Percentiles rank a stretch among this genome's conserved stretches.
These are phyloP conservation scores for Psilocybe sp. DNA, from an alignment of 768 basidiomycete genomes.

Conservation along the genomic window DNA sequence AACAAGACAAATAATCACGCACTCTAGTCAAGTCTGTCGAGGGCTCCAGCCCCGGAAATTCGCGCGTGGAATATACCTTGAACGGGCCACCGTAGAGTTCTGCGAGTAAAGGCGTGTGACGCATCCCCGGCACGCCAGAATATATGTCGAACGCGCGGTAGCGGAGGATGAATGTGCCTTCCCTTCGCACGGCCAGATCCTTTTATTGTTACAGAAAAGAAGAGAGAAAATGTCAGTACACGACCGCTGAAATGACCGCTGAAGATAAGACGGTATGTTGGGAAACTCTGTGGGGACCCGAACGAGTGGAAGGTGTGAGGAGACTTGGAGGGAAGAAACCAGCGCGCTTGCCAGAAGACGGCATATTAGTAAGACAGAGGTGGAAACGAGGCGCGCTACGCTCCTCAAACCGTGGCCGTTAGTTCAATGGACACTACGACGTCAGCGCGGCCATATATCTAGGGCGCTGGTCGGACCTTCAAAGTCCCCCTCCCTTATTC, in stretches of 20 bases:
- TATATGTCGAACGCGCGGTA: constrained; percentile 68
- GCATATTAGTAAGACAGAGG: too few species aligned
- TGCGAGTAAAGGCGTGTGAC: constrained; percentile 44
- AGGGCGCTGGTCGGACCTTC: too few species aligned
- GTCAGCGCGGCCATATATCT: too few species aligned
- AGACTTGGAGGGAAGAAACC: too few species aligned
- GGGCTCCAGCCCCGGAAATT: constrained; percentile 67
- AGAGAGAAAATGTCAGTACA: constrained; percentile 6
- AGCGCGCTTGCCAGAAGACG: too few species aligned
- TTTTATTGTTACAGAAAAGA: constrained; percentile 22
- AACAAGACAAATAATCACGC: constrained; percentile 10
- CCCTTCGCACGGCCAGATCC: constrained; percentile 67
- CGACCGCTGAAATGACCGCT: not conserved
- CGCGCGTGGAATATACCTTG: constrained; percentile 69
- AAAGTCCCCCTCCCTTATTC: too few species aligned
- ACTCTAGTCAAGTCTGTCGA: constrained; percentile 74
- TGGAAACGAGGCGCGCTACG: too few species aligned
- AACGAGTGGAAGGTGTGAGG: too few species aligned
- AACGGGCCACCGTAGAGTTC: constrained; percentile 67
- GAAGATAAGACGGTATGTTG: not conserved
- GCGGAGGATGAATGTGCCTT: constrained; percentile 68
- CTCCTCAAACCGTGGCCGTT: too few species aligned
- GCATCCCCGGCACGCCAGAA: constrained; percentile 29
- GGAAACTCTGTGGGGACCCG: not conserved
- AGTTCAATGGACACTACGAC: too few species aligned